A percentile compares a stretch with the other conserved stretches of the same genome.
phyloP scores from a whole-genome alignment of 2,329 filamentous ascomycete species.

The Podosphaera leucotricha region DNA sequence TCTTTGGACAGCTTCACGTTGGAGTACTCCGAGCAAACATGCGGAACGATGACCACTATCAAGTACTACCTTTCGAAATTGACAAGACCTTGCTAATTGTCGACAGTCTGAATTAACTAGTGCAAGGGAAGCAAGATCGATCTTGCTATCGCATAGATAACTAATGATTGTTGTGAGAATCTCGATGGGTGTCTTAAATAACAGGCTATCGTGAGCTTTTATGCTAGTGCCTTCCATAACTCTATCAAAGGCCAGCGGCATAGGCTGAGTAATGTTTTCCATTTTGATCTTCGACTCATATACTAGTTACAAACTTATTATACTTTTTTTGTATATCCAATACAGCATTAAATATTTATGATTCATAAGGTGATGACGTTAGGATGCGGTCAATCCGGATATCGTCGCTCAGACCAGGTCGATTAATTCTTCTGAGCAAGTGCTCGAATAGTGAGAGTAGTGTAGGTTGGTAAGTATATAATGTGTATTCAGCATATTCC shows the following conservation, averaged over 20 bases:
- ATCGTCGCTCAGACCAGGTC: no score
- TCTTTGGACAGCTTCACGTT: neutral
- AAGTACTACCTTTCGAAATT: neutral
- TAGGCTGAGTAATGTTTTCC: neutral
- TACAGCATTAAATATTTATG: no score
- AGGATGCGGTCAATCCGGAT: no score
- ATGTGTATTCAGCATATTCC: no score
- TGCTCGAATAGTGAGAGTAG: no score
- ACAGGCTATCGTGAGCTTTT: neutral
- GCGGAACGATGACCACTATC: neutral
- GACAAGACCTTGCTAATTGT: neutral
- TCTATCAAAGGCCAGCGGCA: neutral
- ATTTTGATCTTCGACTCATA: neutral
- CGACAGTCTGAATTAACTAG: neutral
- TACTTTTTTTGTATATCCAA: no score
- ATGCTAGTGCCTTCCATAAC: neutral
- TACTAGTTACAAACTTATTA: neutral
- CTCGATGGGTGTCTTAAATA: neutral
- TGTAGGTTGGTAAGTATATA: no score
- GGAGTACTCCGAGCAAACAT: neutral
- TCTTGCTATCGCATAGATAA: neutral
- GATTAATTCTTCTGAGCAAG: no score
- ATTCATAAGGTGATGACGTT: no score
- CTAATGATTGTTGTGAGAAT: neutral
- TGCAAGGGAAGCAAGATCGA: neutral